Percentiles rank a stretch among this genome's conserved stretches.
phyloP scores from a whole-genome alignment of 768 basidiomycete genomes.

The Tulasnella sp. region DNA sequence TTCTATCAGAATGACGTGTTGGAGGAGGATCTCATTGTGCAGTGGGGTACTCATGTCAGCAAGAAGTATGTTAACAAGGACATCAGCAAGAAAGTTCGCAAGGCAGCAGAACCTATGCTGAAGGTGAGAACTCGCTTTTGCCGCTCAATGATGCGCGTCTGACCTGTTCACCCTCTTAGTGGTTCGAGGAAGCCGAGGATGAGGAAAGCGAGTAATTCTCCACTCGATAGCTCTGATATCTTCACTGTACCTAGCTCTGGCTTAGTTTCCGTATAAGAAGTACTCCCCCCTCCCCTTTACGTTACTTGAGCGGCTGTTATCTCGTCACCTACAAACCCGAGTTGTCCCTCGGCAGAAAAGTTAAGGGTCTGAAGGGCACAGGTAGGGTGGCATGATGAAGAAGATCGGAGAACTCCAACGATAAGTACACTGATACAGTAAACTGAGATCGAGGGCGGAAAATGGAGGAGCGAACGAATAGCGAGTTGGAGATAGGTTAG shows the following conservation, averaged over 20 bases:
- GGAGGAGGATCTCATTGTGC: slow-evolving; percentile 85
- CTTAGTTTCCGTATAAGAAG: neutral
- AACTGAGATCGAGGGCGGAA: neutral
- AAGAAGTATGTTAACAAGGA: slow-evolving; percentile 98
- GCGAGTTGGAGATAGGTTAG: neutral
- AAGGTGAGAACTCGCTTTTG: slow-evolving; percentile 59
- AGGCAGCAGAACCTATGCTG: slow-evolving; percentile 93
- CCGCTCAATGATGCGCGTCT: neutral
- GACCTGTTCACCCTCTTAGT: slow-evolving; percentile 50
- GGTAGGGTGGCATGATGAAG: neutral
- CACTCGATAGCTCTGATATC: neutral
- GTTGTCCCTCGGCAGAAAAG: slow-evolving; percentile 72
- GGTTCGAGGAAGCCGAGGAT: slow-evolving; percentile 88
- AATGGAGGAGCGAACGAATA: neutral
- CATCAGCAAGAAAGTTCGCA: slow-evolving; percentile 91
- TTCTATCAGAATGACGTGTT: slow-evolving; percentile 92
- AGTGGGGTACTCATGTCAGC: slow-evolving; percentile 96
- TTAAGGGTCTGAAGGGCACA: slow-evolving; percentile 42
- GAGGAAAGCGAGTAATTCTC: slow-evolving; percentile 58
- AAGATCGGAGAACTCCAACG: neutral
- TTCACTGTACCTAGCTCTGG: neutral
- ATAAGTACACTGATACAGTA: neutral
- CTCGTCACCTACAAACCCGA: too few species aligned
- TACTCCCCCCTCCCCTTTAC: too few species aligned
- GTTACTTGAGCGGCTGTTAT: too few species aligned